Conservation (phyloP, 306 rosid genomes). For the Heteromeles arbutifolia region DNA sequence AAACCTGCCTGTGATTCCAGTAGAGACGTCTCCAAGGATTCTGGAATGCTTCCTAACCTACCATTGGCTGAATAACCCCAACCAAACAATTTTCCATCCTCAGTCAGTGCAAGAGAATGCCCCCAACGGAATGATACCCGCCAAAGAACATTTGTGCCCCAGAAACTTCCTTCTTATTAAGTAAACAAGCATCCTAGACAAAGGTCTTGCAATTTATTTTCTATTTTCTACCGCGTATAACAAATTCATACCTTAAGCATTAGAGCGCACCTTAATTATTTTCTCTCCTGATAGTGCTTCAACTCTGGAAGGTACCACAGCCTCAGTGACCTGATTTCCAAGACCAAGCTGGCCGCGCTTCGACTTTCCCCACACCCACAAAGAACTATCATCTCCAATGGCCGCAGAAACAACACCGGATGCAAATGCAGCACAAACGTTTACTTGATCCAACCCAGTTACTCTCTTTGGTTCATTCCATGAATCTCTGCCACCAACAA, state of each 20-base stretch:
- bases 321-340: conserved; percentile 45
- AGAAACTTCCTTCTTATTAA: conserved; percentile 8
- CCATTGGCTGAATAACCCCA: conserved; percentile 94
- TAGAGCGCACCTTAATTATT: conserved; percentile 52
- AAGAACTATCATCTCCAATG: conserved; percentile 72
- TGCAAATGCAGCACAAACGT: conserved; percentile 62
- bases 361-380: conserved; percentile 91
- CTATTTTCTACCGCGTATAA: background rate
- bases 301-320: conserved; percentile 53
- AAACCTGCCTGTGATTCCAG: conserved; percentile 26
- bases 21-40: conserved; percentile 45
- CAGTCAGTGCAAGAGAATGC: conserved; percentile 71
- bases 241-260: background rate
- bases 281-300: conserved; percentile 62
- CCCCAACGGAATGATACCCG: conserved; percentile 97
- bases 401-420: conserved; percentile 83
- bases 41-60: conserved; percentile 64
- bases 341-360: conserved; percentile 93
- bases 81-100: conserved; percentile 79
- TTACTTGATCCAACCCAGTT: conserved; percentile 47
- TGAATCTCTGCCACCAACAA: conserved; percentile 41
- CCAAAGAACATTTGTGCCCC: conserved; percentile 19
- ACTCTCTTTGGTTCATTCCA: conserved; percentile 73
- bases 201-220: background rate
- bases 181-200: background rate